Conservation (phyloP, 176 grass and related monocot species). For the Microstegium vimineum region DNA sequence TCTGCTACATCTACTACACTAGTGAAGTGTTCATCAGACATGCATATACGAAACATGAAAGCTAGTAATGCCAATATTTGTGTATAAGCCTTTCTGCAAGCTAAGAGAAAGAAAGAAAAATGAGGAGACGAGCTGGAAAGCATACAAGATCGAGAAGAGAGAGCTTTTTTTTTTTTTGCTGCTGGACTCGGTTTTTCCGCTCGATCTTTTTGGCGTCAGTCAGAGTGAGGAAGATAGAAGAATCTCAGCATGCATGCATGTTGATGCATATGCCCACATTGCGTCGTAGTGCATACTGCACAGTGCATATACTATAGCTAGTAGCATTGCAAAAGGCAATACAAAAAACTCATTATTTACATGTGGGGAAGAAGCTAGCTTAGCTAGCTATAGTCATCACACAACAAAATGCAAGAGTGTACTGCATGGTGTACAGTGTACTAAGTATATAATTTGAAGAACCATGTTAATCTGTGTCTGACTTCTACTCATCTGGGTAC, state of each 20-base stretch:
- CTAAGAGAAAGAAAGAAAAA: neutral
- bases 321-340: neutral
- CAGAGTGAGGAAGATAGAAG: conserved; percentile 7
- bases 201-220: conserved; percentile 16
- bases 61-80: conserved; percentile 29
- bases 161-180: neutral
- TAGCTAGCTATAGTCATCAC: too few species aligned
- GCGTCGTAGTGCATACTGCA: neutral
- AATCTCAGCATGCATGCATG: conserved; percentile 4
- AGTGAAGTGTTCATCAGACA: conserved; percentile 20
- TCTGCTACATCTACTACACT: neutral
- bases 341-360: neutral
- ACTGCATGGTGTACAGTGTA: neutral
- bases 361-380: neutral
- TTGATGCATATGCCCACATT: neutral
- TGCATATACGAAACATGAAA: neutral
- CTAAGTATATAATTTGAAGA: neutral
- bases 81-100: conserved; percentile 27
- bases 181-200: neutral
- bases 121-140: neutral
- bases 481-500: neutral
- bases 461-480: neutral
- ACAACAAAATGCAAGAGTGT: neutral
- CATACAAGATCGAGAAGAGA: neutral
- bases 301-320: neutral